Evolutionary conservation across 345 rosid genomes (phyloP).

Genomic region (Pistacia atlantica): DNA sequence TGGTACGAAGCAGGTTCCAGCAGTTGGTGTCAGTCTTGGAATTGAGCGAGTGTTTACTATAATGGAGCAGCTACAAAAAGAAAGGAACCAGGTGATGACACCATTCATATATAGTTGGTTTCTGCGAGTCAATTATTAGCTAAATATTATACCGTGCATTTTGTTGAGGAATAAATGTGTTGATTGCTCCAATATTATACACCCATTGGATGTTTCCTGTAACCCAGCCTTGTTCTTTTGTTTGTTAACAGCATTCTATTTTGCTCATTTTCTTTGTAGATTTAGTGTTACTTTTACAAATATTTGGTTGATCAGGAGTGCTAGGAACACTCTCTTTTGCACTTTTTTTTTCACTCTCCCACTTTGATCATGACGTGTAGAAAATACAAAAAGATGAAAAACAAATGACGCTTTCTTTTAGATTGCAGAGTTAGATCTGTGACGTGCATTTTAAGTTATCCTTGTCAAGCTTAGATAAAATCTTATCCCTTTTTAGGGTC

Average conservation of each 20-base stretch:
- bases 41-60: conserved; percentile 87
- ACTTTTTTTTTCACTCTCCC: too few species aligned
- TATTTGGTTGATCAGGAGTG: too few species aligned
- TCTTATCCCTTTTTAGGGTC: neutral
- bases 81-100: conserved; percentile 58
- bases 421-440: neutral
- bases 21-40: conserved; percentile 93
- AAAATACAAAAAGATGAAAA: too few species aligned
- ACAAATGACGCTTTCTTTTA: neutral
- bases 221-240: neutral
- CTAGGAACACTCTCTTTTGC: too few species aligned
- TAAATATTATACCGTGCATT: too few species aligned
- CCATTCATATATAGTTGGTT: neutral
- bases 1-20: conserved; percentile 86
- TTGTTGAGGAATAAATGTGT: neutral
- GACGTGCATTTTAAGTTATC: neutral
- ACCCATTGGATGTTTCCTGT: neutral
- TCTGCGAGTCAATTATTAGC: neutral
- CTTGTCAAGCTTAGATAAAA: neutral
- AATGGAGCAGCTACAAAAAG: conserved; percentile 74
- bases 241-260: neutral
- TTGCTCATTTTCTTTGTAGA: neutral
- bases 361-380: neutral
- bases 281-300: neutral
- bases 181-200: neutral